Base-by-base conservation (phyloP, 1,139 yeast genomes). In the Protomyces lactucae-debilis region DNA sequence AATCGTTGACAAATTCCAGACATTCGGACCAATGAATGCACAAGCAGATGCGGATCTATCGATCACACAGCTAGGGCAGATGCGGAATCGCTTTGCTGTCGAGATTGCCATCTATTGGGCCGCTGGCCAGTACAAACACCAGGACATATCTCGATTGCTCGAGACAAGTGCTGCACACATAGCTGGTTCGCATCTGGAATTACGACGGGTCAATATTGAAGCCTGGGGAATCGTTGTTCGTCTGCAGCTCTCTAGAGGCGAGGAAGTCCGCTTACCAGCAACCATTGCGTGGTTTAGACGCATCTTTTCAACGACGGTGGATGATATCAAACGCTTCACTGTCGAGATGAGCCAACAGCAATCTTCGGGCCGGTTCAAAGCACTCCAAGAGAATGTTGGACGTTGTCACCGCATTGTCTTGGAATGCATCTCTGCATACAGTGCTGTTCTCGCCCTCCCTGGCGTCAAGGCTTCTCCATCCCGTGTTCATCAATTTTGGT, bases 71-170 rank as follows among this genome's bases (percentile, higher is more conserved):
- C 55, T 59, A 1, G 45, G 37, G 3, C 52, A 59, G 23, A 52
- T 59, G n/a, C 63, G 54, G 36, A 59, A 59, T 43, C 36, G 63
- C 23, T 59, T 35, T 16, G 43, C 63, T 8, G 52, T 59, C 9
- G 63, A 59, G 36, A 52, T 59, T 18, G 57, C 63, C 12, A 55
- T 59, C 25, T 59, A 59, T 23, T 59, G 63, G 63, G 43, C 57
- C 16, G 63, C 63, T 21, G 63, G 63, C 12, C 28, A 18, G 16
- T 52, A 48, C 57, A 59, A 59, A n/a, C 57, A 59, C 43, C 56
- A 55, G 14, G 63, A 55, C 10, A 14, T 59, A 6, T 43, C 52
- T 21, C 53, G 45, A 12, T 14, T 59, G 53, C 43, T 59, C 9
- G 52, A 59, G 14, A 48, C 63, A 12, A 52, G 57, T 3, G 25